Conservation (phyloP, 805 yeast species). For the Candida krabiensis region DNA sequence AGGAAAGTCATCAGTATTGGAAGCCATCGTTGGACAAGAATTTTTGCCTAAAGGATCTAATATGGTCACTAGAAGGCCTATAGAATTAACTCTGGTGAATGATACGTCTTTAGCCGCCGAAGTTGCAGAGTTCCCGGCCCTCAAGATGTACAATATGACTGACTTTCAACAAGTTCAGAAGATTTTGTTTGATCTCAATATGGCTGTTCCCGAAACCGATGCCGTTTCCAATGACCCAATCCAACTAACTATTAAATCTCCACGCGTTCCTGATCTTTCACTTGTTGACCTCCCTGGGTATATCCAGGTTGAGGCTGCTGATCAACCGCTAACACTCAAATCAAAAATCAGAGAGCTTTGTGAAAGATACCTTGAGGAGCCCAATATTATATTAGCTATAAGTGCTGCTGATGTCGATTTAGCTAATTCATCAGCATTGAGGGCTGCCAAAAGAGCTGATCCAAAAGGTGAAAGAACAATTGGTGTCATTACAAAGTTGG, state of each 20-base stretch:
- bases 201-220: slow-evolving; percentile 85
- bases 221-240: slow-evolving; percentile 94
- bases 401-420: slow-evolving; percentile 98
- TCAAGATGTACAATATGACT: slow-evolving; percentile 76
- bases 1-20: slow-evolving; percentile 95
- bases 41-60: slow-evolving; percentile 95
- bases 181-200: slow-evolving; percentile 81
- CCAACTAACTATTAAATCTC: slow-evolving; percentile 86
- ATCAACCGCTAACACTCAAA: slow-evolving; percentile 86
- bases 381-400: slow-evolving; percentile 92
- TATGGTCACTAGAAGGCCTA: slow-evolving; percentile 98
- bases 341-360: slow-evolving; percentile 77
- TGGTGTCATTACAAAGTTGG: slow-evolving; percentile 94
- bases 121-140: slow-evolving; percentile 90
- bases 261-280: slow-evolving; percentile 87
- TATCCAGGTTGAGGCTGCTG: slow-evolving; percentile 94
- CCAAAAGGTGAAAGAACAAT: slow-evolving; percentile 95
- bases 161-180: slow-evolving; percentile 89
- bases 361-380: slow-evolving; percentile 81
- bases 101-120: slow-evolving; percentile 79
- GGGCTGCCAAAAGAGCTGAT: slow-evolving; percentile 87
- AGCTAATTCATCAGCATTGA: slow-evolving; percentile 91
- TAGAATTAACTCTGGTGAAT: slow-evolving; percentile 88
- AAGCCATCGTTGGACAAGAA: slow-evolving; percentile 96
- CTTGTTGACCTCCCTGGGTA: slow-evolving; percentile 97